Evolutionary conservation across 2,329 filamentous ascomycete genomes (phyloP).

Genomic region (Exophiala lecanii-corni): DNA sequence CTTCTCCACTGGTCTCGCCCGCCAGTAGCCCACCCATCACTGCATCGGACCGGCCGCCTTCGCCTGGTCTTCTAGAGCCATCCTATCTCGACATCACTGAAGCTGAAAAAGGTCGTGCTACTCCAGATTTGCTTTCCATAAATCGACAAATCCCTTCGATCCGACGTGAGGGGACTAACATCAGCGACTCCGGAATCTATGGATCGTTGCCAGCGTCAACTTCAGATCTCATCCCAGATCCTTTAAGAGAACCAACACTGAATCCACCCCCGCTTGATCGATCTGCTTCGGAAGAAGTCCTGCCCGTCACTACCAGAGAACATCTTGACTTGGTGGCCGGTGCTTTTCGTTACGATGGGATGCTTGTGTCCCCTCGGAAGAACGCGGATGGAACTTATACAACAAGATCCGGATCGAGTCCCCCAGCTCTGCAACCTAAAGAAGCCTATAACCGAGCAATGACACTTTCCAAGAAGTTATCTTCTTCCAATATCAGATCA

Average conservation of each 20-base stretch:
- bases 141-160: conserved; percentile 13
- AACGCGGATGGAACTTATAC: conserved; percentile 15
- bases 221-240: conserved; percentile 8
- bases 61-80: conserved; percentile 42
- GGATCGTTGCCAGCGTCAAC: conserved; percentile 10
- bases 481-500: conserved; percentile 85
- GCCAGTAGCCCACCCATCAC: conserved; percentile 63
- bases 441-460: conserved; percentile 81
- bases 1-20: conserved; percentile 87
- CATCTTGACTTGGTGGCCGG: conserved; percentile 21
- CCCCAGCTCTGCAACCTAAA: conserved; percentile 63
- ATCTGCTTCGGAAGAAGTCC: conserved; percentile 51
- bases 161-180: conserved; percentile 16
- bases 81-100: conserved; percentile 46
- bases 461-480: conserved; percentile 79
- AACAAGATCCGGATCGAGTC: conserved; percentile 58
- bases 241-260: conserved; percentile 4
- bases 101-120: conserved; percentile 21
- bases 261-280: conserved; percentile 42
- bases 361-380: conserved; percentile 8
- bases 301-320: conserved; percentile 41
- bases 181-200: conserved; percentile 9
- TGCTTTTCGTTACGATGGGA: conserved; percentile 14
- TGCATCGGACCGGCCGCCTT: conserved; percentile 21
- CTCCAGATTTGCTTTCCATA: conserved; percentile 9